A percentile compares a stretch with the other conserved stretches of the same genome.
These are phyloP conservation scores for Thamnidium elegans DNA, from an alignment of 192 early-diverging fungal species.

Conservation along the genomic window DNA sequence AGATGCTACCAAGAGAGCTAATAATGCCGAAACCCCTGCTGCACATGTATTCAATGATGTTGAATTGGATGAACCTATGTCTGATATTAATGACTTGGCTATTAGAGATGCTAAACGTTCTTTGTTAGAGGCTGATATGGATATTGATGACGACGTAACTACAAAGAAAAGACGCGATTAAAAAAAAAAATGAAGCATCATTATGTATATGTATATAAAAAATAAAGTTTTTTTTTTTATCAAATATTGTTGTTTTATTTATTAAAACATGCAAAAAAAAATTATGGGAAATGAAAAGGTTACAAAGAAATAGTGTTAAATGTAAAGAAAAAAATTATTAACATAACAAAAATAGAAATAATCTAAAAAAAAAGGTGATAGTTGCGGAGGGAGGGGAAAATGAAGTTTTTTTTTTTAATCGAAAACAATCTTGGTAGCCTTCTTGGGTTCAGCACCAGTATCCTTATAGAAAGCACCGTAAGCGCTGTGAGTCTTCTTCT, in stretches of 20 bases:
- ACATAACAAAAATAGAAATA: no score
- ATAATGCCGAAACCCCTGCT: conserved; percentile 11
- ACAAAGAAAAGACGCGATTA: not conserved
- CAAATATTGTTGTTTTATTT: no score
- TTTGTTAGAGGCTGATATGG: not conserved
- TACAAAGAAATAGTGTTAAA: conserved; percentile 5
- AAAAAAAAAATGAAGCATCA: not conserved
- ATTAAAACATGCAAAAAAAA: no score
- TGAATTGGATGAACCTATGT: conserved; percentile 1
- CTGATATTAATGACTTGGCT: not conserved
- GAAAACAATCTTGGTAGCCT: conserved; percentile 92
- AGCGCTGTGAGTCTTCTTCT: conserved; percentile 93
- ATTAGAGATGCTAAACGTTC: not conserved
- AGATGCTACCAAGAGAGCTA: conserved; percentile 15
- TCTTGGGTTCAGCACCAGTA: conserved; percentile 66
- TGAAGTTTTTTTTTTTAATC: conserved; percentile 28
- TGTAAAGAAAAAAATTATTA: conserved; percentile 12
- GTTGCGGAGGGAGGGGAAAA: no score
- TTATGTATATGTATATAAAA: not conserved
- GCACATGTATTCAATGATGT: conserved; percentile 13
- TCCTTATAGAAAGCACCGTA: conserved; percentile 97
- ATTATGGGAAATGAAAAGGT: not conserved
- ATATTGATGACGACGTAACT: conserved; percentile 11
- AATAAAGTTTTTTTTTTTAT: not conserved
- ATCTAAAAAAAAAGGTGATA: no score